Conservation (phyloP, 805 yeast species). For the Schizosaccharomyces octosporus region DNA sequence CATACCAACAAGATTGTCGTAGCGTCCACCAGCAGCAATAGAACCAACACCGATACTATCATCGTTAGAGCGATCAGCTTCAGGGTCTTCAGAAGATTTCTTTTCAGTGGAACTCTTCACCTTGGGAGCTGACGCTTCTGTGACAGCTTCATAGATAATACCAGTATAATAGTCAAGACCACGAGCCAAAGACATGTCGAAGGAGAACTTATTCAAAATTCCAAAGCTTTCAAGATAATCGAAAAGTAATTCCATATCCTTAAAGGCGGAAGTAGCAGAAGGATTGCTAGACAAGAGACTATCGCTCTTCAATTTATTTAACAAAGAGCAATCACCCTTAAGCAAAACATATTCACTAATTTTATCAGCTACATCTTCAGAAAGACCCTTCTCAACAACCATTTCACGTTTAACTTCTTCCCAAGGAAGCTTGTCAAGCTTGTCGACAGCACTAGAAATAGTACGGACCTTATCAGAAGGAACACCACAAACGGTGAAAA, state of each 20-base stretch:
- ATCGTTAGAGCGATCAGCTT: conserved; percentile 70
- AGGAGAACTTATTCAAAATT: conserved; percentile 37
- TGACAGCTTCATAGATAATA: conserved; percentile 85
- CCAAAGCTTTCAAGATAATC: conserved; percentile 64
- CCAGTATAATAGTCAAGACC: conserved; percentile 97
- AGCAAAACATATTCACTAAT: conserved; percentile 80
- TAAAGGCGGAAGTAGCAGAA: conserved; percentile 56
- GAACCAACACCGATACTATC: conserved; percentile 96
- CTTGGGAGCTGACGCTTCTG: conserved; percentile 84
- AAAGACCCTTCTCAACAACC: conserved; percentile 70
- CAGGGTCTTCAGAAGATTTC: conserved; percentile 15
- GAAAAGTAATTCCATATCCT: conserved; percentile 52
- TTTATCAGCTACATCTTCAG: conserved; percentile 74
- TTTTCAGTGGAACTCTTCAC: conserved; percentile 19
- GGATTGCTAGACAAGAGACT: conserved; percentile 36
- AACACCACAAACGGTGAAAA: conserved; percentile 86
- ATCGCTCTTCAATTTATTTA: conserved; percentile 30
- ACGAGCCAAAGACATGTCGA: conserved; percentile 86
- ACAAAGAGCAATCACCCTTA: conserved; percentile 32
- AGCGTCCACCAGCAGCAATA: conserved; percentile 96
- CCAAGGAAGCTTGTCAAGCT: conserved; percentile 90
- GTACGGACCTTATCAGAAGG: conserved; percentile 80
- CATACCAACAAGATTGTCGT: conserved; percentile 92
- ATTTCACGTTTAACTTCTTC: conserved; percentile 78
- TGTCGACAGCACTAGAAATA: conserved; percentile 86